A percentile compares a stretch with the other conserved stretches of the same genome.
These are phyloP conservation scores for Artomyces pyxidatus DNA, from an alignment of 768 basidiomycete species.

Conservation along the genomic window DNA sequence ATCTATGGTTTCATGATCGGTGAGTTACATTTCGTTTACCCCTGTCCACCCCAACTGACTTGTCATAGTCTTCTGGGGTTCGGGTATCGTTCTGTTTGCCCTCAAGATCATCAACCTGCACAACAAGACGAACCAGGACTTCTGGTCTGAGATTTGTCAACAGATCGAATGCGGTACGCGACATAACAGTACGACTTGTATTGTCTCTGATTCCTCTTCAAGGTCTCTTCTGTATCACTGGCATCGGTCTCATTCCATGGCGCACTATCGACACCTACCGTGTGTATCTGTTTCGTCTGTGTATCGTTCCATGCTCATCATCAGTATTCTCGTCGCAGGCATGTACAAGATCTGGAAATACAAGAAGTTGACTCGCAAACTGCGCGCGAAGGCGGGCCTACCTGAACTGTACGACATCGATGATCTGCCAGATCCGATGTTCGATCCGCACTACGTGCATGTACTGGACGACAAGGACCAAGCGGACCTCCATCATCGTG, in stretches of 20 bases:
- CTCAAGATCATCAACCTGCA: slow-evolving; percentile 62
- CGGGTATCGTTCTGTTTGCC: slow-evolving; percentile 72
- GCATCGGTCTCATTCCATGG: slow-evolving; percentile 73
- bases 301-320: neutral
- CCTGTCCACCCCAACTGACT: slow-evolving; percentile 1
- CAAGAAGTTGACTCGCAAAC: slow-evolving; percentile 48
- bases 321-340: slow-evolving; percentile 31
- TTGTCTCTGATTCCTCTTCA: neutral
- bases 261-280: slow-evolving; percentile 72
- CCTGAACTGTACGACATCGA: slow-evolving; percentile 66
- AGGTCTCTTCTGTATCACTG: slow-evolving; percentile 76
- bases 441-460: slow-evolving; percentile 63
- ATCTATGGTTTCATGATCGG: slow-evolving; percentile 75
- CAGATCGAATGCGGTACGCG: slow-evolving; percentile 66
- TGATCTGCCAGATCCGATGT: slow-evolving; percentile 73
- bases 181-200: neutral
- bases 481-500: slow-evolving; percentile 55
- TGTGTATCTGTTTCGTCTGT: slow-evolving; percentile 20
- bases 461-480: slow-evolving; percentile 63
- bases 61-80: slow-evolving; percentile 71
- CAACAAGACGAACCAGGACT: slow-evolving; percentile 59
- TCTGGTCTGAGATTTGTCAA: slow-evolving; percentile 75
- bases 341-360: slow-evolving; percentile 69
- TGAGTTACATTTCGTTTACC: slow-evolving; percentile 21
- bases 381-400: slow-evolving; percentile 55